Evolutionary conservation across 116 monocot genomes (phyloP).

Genomic region (Posidonia oceanica): DNA sequence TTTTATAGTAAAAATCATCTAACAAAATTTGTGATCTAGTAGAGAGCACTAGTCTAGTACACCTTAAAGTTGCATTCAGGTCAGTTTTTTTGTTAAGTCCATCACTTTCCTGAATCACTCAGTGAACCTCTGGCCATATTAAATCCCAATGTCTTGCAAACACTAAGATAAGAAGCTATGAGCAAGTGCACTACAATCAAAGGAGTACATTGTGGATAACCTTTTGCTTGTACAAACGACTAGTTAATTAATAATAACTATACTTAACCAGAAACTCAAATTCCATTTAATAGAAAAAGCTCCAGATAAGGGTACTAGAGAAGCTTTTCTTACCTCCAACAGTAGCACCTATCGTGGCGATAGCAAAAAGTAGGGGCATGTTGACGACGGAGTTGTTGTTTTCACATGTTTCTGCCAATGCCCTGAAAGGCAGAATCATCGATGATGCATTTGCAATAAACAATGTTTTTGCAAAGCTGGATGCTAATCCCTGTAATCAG

Average conservation of each 20-base stretch:
- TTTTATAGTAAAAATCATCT: too few relatives aligned
- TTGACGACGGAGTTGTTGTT: slow-evolving; percentile 44
- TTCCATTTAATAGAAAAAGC: background rate
- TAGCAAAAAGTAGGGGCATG: slow-evolving; percentile 77
- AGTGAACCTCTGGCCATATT: too few relatives aligned
- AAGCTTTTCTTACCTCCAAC: slow-evolving; percentile 65
- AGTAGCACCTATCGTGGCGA: slow-evolving; percentile 84
- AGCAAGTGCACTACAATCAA: too few relatives aligned
- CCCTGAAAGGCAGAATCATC: slow-evolving; percentile 42
- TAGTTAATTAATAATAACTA: background rate
- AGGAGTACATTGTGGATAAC: too few relatives aligned
- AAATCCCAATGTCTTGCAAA: too few relatives aligned
- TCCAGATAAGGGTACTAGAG: background rate
- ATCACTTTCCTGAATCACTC: too few relatives aligned
- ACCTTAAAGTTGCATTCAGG: too few relatives aligned
- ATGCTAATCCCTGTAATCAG: slow-evolving; percentile 4
- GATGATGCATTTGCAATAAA: slow-evolving; percentile 26
- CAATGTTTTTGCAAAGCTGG: slow-evolving; percentile 23
- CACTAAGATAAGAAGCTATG: too few relatives aligned
- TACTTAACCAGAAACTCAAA: background rate
- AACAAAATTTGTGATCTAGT: too few relatives aligned
- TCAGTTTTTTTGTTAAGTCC: too few relatives aligned
- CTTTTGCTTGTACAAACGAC: too few relatives aligned
- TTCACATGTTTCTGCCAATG: slow-evolving; percentile 68
- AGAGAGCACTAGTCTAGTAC: too few relatives aligned